Base-by-base conservation (phyloP, 2,329 filamentous ascomycete genomes). In the Kalmusia sp. region DNA sequence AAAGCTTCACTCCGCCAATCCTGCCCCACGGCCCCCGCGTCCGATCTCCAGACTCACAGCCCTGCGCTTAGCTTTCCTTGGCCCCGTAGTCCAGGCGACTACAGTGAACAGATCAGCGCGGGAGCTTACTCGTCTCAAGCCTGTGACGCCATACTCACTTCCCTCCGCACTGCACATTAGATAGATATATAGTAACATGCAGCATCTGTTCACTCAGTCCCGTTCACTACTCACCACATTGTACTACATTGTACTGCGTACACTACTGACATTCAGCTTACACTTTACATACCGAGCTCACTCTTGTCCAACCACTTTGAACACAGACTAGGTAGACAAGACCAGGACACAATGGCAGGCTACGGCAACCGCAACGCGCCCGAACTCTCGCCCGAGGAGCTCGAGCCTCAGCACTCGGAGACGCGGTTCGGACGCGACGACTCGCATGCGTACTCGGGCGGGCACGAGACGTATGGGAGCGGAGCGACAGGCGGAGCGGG, bases 321-420 rank as follows among this genome's bases (percentile, higher is more conserved):
- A 31, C 8, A 8, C 28, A 31, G n/a, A 31, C 28, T 9, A 33
- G n/a, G 2, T n/a, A n/a, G n/a, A n/a, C n/a, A n/a, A n/a, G n/a
- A n/a, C n/a, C n/a, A n/a, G n/a, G n/a, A n/a, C 43, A 51, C 45
- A 43, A 71, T 71, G 70, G 63, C 65, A 61, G 70, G 69, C 56
- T 76, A 69, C 61, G 73, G 70, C 31, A 75, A 76, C 66, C 69
- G 67, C 49, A 71, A 59, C 40, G 63, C 64, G 4, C 53, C 56
- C 12, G 53, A 65, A 43, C 60, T 58, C 55, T 59, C 28, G 1
- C 30, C 65, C 14, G 43, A 52, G 8, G 54, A 65, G 45, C 62
- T 58, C 51, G 54, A 28, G 31, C 61, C 25, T 25, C 46, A 72
- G 21, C 62, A 73, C 61, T 49, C 30, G 17, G 59, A 27, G 52